A percentile compares a stretch with the other conserved stretches of the same genome.
These are phyloP conservation scores for Ceratobasidium sp. DNA, from an alignment of 1,284 basidiomycete species.

Conservation along the genomic window DNA sequence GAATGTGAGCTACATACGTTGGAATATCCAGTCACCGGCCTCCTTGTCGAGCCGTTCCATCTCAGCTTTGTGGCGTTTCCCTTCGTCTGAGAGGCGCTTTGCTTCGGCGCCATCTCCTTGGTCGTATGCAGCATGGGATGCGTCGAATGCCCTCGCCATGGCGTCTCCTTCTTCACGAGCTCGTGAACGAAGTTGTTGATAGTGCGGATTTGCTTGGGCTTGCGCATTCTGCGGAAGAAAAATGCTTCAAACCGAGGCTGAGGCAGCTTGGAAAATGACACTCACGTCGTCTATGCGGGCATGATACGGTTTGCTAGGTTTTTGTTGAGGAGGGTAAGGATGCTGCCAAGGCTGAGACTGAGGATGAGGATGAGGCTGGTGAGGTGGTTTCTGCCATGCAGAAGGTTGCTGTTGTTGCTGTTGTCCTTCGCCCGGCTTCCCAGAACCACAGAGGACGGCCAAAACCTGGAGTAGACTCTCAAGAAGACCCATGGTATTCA, in stretches of 20 bases:
- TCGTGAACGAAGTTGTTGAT: slow-evolving; percentile 70
- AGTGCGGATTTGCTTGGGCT: slow-evolving; percentile 77
- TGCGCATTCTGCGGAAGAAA: slow-evolving; percentile 63
- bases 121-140: slow-evolving; percentile 74
- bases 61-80: slow-evolving; percentile 80
- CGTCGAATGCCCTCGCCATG: slow-evolving; percentile 76
- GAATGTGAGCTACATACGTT: slow-evolving; percentile 60
- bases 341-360: slow-evolving; percentile 51
- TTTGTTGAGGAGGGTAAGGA: slow-evolving; percentile 31
- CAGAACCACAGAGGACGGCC: slow-evolving; percentile 39
- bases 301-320: slow-evolving; percentile 41
- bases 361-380: slow-evolving; percentile 50
- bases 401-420: slow-evolving; percentile 41
- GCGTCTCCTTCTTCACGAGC: slow-evolving; percentile 53
- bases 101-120: slow-evolving; percentile 80
- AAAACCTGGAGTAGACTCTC: slow-evolving; percentile 38
- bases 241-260: neutral
- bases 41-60: slow-evolving; percentile 87
- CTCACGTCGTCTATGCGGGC: slow-evolving; percentile 45
- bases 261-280: slow-evolving; percentile 1
- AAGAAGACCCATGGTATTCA: slow-evolving; percentile 42
- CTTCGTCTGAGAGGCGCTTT: slow-evolving; percentile 85
- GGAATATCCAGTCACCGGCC: slow-evolving; percentile 91
- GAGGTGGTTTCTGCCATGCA: slow-evolving; percentile 40
- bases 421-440: slow-evolving; percentile 24